Evolutionary conservation across 345 rosid genomes (phyloP).

Genomic region (Rhodamnia argentea): DNA sequence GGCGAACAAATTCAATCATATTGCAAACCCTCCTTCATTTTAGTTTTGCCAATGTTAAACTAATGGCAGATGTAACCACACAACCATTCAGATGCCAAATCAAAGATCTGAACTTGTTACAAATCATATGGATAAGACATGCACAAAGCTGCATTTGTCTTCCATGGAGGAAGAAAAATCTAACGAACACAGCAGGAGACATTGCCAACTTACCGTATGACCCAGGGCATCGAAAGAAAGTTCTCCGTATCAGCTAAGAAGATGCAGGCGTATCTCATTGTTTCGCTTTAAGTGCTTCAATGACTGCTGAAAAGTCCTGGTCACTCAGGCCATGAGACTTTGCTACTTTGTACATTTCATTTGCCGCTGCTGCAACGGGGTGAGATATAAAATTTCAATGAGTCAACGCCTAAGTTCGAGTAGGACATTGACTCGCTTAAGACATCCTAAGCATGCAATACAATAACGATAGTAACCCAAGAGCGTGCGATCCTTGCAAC

Average conservation of each 20-base stretch:
- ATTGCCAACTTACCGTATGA: neutral
- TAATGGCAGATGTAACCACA: neutral
- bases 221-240: neutral
- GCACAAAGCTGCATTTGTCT: neutral
- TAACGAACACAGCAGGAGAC: neutral
- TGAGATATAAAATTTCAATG: no score
- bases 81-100: neutral
- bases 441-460: no score
- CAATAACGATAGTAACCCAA: no score
- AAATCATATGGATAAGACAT: neutral
- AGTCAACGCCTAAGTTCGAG: no score
- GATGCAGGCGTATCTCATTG: neutral
- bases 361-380: slow-evolving; percentile 77
- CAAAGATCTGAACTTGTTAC: neutral
- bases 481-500: no score
- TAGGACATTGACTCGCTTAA: no score
- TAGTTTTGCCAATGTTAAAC: neutral
- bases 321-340: slow-evolving; percentile 78
- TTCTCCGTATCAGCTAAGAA: neutral
- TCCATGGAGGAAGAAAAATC: neutral
- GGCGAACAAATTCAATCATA: neutral
- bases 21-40: neutral
- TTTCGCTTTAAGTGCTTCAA: slow-evolving; percentile 70
- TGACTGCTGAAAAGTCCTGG: slow-evolving; percentile 84
- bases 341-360: slow-evolving; percentile 81